phyloP scores from a whole-genome alignment of 345 rosid species.

The Melastoma malabathricum region DNA sequence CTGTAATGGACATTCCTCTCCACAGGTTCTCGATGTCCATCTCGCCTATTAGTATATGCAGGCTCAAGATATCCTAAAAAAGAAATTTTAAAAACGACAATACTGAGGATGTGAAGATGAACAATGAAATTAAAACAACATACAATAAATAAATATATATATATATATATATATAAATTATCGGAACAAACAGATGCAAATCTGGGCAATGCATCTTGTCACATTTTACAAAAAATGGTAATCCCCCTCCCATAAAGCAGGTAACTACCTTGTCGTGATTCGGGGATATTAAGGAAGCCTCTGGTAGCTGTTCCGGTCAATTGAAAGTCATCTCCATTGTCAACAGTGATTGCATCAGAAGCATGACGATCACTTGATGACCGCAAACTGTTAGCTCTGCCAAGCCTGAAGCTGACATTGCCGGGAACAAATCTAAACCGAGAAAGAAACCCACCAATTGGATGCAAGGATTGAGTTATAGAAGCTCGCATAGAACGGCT shows the following conservation, averaged over 20 bases:
- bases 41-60: slow-evolving; percentile 44
- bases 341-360: slow-evolving; percentile 23
- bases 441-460: slow-evolving; percentile 47
- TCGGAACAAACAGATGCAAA: slow-evolving; percentile 10
- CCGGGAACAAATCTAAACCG: slow-evolving; percentile 85
- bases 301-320: slow-evolving; percentile 17
- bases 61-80: slow-evolving; percentile 25
- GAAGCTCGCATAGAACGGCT: slow-evolving; percentile 41
- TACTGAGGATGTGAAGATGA: slow-evolving; percentile 17
- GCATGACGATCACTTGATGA: slow-evolving; percentile 51
- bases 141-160: slow-evolving; percentile 12
- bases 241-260: background rate
- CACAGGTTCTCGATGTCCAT: slow-evolving; percentile 45
- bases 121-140: slow-evolving; percentile 16
- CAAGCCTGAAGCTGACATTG: slow-evolving; percentile 59
- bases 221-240: slow-evolving; percentile 11
- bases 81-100: slow-evolving; percentile 21
- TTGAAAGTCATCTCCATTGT: slow-evolving; percentile 22
- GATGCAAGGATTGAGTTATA: slow-evolving; percentile 21
- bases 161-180: too few species aligned
- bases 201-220: slow-evolving; percentile 9
- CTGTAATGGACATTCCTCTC: slow-evolving; percentile 82
- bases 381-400: slow-evolving; percentile 65
- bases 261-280: slow-evolving; percentile 17
- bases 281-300: slow-evolving; percentile 19